Percentiles rank a stretch among this genome's conserved stretches.
Conservation (phyloP, 2,329 filamentous ascomycete species). For the Elsinoe necatrix region DNA sequence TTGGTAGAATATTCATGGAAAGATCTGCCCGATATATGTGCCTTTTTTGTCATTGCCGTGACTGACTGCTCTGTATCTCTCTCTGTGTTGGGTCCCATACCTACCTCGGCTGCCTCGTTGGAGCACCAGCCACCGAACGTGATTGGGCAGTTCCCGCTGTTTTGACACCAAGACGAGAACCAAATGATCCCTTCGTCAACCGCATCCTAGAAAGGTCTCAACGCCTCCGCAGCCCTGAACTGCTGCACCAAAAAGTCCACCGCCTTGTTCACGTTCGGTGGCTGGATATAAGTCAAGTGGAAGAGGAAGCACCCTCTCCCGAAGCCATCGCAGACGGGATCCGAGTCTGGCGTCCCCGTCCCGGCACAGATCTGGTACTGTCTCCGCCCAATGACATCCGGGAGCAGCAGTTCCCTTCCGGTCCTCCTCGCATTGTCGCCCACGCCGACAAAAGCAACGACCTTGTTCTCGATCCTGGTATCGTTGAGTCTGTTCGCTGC, state of each 20-base stretch:
- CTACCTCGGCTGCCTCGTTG: no score
- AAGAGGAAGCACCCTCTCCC: not conserved
- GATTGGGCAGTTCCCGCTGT: no score
- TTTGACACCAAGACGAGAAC: no score
- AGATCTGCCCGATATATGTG: not conserved
- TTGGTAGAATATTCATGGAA: not conserved
- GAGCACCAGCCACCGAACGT: no score
- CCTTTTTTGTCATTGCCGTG: not conserved
- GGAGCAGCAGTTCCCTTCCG: not conserved
- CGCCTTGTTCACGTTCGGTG: not conserved
- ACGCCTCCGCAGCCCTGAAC: not conserved
- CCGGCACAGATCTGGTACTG: not conserved
- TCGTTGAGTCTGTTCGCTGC: conserved; percentile 1
- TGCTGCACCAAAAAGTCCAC: conserved; percentile 5
- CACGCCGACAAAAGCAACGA: conserved; percentile 13
- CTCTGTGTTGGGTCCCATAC: no score
- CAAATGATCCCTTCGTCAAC: not conserved
- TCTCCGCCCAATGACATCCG: not conserved
- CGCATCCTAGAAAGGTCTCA: not conserved
- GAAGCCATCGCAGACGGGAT: not conserved
- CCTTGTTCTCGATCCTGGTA: conserved; percentile 6
- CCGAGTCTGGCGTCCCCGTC: not conserved
- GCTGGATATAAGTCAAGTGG: not conserved
- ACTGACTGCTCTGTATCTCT: no score
- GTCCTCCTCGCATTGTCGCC: not conserved